Conservation (phyloP, 2,329 filamentous ascomycete species). For the Calonectria ilicicola region DNA sequence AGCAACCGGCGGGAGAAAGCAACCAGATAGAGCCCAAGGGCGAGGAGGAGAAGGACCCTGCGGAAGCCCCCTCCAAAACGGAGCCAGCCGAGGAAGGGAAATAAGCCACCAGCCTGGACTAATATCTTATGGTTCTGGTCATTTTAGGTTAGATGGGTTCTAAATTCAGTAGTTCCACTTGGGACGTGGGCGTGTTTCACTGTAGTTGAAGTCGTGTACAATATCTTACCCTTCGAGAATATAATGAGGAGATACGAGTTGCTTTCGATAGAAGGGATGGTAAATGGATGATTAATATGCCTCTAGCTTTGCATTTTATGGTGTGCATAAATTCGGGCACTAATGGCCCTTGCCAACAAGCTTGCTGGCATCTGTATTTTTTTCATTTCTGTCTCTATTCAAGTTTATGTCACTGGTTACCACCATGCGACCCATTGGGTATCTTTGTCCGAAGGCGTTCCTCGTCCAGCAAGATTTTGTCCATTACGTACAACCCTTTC, state of each 20-base stretch:
- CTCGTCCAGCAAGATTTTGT: neutral
- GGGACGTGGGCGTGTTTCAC: neutral
- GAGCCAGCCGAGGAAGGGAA: slow-evolving; percentile 27
- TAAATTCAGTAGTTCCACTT: neutral
- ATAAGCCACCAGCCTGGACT: slow-evolving; percentile 13
- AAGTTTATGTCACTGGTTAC: neutral
- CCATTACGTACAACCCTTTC: neutral
- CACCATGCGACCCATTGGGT: neutral
- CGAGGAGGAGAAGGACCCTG: slow-evolving; percentile 7
- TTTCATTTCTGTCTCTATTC: slow-evolving; percentile 8
- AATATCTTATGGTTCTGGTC: slow-evolving; percentile 19
- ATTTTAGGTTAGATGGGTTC: neutral
- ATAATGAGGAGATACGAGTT: slow-evolving; percentile 12
- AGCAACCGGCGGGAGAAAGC: slow-evolving; percentile 13
- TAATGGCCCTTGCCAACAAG: neutral
- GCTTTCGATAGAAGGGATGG: slow-evolving; percentile 1
- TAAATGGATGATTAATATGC: slow-evolving; percentile 13
- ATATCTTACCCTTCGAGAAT: slow-evolving; percentile 15
- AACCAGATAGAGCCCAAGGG: slow-evolving; percentile 24
- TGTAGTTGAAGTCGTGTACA: slow-evolving; percentile 20
- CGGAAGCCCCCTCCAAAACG: slow-evolving; percentile 10
- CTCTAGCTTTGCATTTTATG: neutral
- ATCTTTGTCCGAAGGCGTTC: slow-evolving; percentile 1
- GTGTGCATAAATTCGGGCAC: neutral
- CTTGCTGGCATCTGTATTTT: neutral